Conservation (phyloP, 768 basidiomycete genomes). For the Suillus placidus region DNA sequence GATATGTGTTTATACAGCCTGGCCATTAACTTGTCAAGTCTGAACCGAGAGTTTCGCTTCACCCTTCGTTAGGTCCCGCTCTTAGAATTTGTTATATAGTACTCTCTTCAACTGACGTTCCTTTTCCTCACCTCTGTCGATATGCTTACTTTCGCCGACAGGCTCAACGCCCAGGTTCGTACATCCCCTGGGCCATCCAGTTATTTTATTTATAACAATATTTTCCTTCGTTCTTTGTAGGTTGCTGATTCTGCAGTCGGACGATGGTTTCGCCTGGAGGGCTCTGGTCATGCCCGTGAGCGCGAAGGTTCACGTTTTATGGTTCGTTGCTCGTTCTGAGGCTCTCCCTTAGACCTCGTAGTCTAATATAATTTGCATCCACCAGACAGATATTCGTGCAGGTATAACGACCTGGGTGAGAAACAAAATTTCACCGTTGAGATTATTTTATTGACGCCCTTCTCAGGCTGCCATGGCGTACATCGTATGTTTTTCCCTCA, state of each 20-base stretch:
- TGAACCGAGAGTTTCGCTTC: neutral
- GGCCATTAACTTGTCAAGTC: neutral
- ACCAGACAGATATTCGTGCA: conserved; percentile 75
- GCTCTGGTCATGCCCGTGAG: conserved; percentile 64
- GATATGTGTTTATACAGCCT: neutral
- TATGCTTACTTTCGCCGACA: conserved; percentile 44
- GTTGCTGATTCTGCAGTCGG: conserved; percentile 50
- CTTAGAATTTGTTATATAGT: conserved; percentile 24
- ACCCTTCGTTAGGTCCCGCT: conserved; percentile 1
- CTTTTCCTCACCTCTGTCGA: conserved; percentile 16
- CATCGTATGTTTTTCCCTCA: conserved; percentile 8
- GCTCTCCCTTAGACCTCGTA: conserved; percentile 13
- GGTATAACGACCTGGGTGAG: conserved; percentile 82
- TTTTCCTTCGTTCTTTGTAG: conserved; percentile 18
- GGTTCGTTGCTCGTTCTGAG: conserved; percentile 33
- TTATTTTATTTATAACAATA: neutral
- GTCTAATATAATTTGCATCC: conserved; percentile 1
- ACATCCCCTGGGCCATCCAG: neutral
- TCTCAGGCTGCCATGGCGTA: conserved; percentile 4
- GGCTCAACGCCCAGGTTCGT: conserved; percentile 44
- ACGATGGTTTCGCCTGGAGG: conserved; percentile 74
- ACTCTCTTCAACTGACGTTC: conserved; percentile 18
- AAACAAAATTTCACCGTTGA: conserved; percentile 5
- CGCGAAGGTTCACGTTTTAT: conserved; percentile 67
- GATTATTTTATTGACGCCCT: conserved; percentile 11